Percentiles rank a stretch among this genome's conserved stretches.
Conservation (phyloP, 768 basidiomycete genomes). For the Boletellus ananas region DNA sequence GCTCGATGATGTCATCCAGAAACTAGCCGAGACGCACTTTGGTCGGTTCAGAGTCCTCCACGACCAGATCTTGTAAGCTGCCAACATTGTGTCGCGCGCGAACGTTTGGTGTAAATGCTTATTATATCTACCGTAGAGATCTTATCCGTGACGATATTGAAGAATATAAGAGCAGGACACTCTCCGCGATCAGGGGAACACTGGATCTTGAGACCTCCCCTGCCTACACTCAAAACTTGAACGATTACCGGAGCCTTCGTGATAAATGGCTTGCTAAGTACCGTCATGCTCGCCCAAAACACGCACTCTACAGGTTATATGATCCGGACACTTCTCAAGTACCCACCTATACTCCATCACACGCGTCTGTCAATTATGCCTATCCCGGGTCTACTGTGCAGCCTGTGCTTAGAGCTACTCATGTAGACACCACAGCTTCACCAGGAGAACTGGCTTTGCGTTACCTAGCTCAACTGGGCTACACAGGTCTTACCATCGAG, state of each 20-base stretch:
- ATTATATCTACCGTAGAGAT: conserved; percentile 17
- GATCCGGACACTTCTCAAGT: too few species aligned
- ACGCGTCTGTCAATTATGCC: too few species aligned
- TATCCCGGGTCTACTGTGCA: too few species aligned
- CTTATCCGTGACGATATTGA: conserved; percentile 29
- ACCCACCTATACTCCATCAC: too few species aligned
- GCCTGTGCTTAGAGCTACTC: too few species aligned
- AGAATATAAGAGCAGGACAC: conserved; percentile 22
- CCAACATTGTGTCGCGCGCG: background rate
- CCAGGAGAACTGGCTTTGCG: conserved; percentile 16
- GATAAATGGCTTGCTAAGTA: conserved; percentile 26
- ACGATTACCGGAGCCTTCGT: conserved; percentile 20
- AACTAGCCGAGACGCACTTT: conserved; percentile 35
- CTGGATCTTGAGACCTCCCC: conserved; percentile 39
- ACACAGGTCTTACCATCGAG: conserved; percentile 10
- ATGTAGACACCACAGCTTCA: too few species aligned
- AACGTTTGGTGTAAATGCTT: background rate
- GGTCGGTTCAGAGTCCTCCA: conserved; percentile 37
- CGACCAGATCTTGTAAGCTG: conserved; percentile 34
- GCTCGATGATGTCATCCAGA: conserved; percentile 28
- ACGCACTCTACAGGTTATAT: too few species aligned
- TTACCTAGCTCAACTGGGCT: conserved; percentile 30
- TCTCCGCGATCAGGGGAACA: conserved; percentile 29
- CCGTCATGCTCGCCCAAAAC: conserved; percentile 8
- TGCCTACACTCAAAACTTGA: conserved; percentile 35